These are phyloP conservation scores for Apophysomyces elegans DNA, from an alignment of 371 early-diverging fungal species.

Conservation along the genomic window DNA sequence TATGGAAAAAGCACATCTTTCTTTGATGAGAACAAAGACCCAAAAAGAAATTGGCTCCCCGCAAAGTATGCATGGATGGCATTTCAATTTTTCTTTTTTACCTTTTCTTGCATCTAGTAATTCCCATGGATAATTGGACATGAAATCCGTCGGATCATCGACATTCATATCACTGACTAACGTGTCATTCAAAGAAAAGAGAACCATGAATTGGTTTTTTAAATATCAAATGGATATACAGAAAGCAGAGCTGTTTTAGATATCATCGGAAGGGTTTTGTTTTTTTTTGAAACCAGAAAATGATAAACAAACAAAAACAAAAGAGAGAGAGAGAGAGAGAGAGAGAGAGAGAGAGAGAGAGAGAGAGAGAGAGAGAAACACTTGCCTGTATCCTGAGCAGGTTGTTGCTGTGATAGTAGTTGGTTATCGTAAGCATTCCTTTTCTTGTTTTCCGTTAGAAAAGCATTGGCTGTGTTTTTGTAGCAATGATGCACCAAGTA, in stretches of 20 bases:
- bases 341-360: too few relatives aligned
- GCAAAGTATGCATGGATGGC: not conserved
- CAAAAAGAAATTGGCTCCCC: not conserved
- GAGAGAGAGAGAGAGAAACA: not conserved
- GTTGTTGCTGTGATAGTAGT: not conserved
- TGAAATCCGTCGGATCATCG: not conserved
- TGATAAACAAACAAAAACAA: too few relatives aligned
- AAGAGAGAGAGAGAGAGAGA: too few relatives aligned
- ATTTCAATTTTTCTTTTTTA: slow-evolving; percentile 13
- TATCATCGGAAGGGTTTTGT: too few relatives aligned
- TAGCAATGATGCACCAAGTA: slow-evolving; percentile 66
- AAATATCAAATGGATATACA: too few relatives aligned
- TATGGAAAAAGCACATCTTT: slow-evolving; percentile 7
- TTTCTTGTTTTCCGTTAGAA: slow-evolving; percentile 51
- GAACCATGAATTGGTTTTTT: not conserved
- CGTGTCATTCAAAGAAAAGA: not conserved
- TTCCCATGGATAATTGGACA: slow-evolving; percentile 25
- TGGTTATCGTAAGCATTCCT: slow-evolving; percentile 20
- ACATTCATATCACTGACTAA: slow-evolving; percentile 16
- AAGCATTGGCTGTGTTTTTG: slow-evolving; percentile 65
- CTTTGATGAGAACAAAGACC: not conserved
- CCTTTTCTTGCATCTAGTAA: slow-evolving; percentile 50
- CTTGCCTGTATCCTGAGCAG: slow-evolving; percentile 16
- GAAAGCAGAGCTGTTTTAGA: too few relatives aligned
- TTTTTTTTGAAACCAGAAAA: too few relatives aligned